Base-by-base conservation (phyloP, 306 rosid species). In the Arachis hypogaea region DNA sequence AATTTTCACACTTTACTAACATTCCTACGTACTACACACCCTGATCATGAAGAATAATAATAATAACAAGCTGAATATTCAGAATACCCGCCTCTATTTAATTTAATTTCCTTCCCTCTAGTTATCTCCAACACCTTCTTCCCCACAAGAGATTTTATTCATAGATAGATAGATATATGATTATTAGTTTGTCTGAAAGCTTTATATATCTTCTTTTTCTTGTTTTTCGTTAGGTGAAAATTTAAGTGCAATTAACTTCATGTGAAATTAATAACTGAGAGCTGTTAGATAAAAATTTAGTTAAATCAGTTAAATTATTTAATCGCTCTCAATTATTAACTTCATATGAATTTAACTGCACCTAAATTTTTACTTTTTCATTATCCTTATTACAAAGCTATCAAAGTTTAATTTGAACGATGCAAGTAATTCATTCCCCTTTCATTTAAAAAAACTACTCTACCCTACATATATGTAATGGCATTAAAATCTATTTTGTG, bases 1-100 rank as follows among this genome's bases (percentile, higher is more conserved):
- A 14, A 29, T 66, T 52, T 60, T 67, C 66, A 42, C 6, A 67
- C 63, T 80, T 74, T 75, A 77, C 56, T 63, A 14, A 63, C 49
- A 63, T 55, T 71, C 67, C 40, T 74, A 22, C 28, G 28, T 22
- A 22, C 28, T 33, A 33, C 38, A 33, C 4, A 74, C n/a, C 18
- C 61, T 60, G 66, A 61, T 61, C 78, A 43, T 44, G 61, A 43
- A 14, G 66, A 74, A 68, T 51, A 33, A 33, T 33, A 33, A 33
- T 33, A 36, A 51, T 59, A 74, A 61, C 52, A 14, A 30, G 55
- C 57, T 63, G 80, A 80, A 80, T 74, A 73, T 80, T 73, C 60
- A 12, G 6, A 64, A 46, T 65, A 7, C 36, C 28, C 28, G 28
- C 28, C 9, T 36, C 18, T 44, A 33, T 7, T 77, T 64, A n/a